A percentile compares a stretch with the other conserved stretches of the same genome.
Conservation (phyloP, 116 monocot genomes). For the Phalaenopsis hybrid region DNA sequence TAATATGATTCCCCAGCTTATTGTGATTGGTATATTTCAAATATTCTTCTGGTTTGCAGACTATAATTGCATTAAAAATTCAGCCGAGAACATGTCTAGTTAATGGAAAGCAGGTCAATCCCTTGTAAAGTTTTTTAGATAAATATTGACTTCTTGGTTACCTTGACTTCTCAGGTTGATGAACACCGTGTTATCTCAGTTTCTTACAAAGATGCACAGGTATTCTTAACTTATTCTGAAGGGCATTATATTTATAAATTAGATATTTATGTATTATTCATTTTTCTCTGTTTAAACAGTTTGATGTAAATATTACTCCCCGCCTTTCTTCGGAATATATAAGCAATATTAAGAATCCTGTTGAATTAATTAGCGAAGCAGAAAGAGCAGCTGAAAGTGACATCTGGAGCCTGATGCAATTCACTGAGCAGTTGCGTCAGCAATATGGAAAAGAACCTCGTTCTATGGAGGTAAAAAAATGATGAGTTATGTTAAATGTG, state of each 20-base stretch:
- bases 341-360: conserved; percentile 84
- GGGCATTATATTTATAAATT: background rate
- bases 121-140: background rate
- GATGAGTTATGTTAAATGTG: background rate
- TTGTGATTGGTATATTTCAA: background rate
- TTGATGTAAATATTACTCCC: conserved; percentile 67
- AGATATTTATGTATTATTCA: conserved; percentile 2
- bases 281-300: conserved; percentile 30
- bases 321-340: conserved; percentile 91
- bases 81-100: background rate
- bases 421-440: conserved; percentile 68
- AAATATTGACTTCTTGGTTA: background rate
- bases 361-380: conserved; percentile 73
- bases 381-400: conserved; percentile 81
- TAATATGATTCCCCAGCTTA: background rate
- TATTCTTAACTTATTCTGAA: conserved; percentile 12
- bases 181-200: conserved; percentile 71
- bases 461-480: conserved; percentile 70
- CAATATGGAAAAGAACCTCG: conserved; percentile 92
- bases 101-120: background rate
- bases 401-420: conserved; percentile 85
- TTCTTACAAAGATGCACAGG: conserved; percentile 77
- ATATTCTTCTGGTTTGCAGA: no score
- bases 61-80: background rate
- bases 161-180: conserved; percentile 56